These are phyloP conservation scores for Trichocladium uniseriatum DNA, from an alignment of 495 filamentous ascomycete genomes.

Conservation along the genomic window DNA sequence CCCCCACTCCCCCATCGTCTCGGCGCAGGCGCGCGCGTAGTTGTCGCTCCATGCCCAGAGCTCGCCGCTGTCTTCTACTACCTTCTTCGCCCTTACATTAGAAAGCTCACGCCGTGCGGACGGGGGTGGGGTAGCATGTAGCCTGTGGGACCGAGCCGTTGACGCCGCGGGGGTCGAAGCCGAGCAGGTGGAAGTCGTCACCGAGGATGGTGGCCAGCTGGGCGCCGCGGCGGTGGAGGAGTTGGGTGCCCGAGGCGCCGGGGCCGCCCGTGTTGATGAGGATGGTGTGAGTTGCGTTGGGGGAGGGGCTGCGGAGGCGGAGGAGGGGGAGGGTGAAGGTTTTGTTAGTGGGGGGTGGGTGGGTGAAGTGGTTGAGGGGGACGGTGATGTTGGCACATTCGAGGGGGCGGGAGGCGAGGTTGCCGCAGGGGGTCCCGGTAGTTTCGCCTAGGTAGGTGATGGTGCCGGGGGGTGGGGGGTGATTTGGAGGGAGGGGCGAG, in stretches of 20 bases:
- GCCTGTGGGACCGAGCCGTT: constrained; percentile 32
- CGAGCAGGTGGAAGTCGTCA: constrained; percentile 35
- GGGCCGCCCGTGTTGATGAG: constrained; percentile 41
- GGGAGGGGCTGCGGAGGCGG: constrained; percentile 31
- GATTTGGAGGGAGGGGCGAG: not conserved
- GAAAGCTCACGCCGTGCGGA: constrained; percentile 20
- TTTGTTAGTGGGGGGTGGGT: constrained; percentile 13
- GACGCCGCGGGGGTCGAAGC: constrained; percentile 40
- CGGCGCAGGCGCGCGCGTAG: constrained; percentile 30
- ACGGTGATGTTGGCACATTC: constrained; percentile 33
- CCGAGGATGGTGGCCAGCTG: constrained; percentile 31
- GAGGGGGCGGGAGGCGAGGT: constrained; percentile 20
- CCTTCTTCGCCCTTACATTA: constrained; percentile 18
- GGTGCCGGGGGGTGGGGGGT: not conserved
- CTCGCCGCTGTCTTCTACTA: constrained; percentile 30
- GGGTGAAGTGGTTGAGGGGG: constrained; percentile 38
- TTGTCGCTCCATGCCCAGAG: constrained; percentile 32
- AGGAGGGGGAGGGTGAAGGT: constrained; percentile 37
- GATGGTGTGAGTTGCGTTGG: constrained; percentile 26
- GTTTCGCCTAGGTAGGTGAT: constrained; percentile 27
- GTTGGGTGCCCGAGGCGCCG: constrained; percentile 32
- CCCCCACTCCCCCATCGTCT: constrained; percentile 35
- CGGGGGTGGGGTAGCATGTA: constrained; percentile 29
- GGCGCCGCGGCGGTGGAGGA: constrained; percentile 27
- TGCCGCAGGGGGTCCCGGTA: constrained; percentile 33